phyloP scores from a whole-genome alignment of 2,329 filamentous ascomycete species.

The Meredithiella fracta region DNA sequence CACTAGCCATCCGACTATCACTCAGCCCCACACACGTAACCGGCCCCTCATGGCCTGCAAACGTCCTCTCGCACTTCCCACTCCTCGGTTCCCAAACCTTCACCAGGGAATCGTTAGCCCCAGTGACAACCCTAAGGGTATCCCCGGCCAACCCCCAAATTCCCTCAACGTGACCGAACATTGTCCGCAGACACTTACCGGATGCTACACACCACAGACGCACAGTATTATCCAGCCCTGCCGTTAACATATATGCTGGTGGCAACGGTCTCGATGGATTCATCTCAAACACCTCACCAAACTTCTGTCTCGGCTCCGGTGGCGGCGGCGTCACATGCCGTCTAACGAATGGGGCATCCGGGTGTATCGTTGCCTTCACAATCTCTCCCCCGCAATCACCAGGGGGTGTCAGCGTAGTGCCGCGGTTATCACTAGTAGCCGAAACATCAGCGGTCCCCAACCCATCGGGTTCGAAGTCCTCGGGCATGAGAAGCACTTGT shows the following conservation, averaged over 20 bases:
- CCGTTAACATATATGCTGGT: constrained; percentile 82
- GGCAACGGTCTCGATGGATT: constrained; percentile 52
- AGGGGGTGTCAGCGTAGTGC: constrained; percentile 13
- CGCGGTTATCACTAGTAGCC: constrained; percentile 31
- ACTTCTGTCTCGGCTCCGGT: constrained; percentile 34
- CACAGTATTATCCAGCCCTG: constrained; percentile 78
- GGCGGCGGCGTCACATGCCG: constrained; percentile 18
- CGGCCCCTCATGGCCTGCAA: constrained; percentile 76
- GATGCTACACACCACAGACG: constrained; percentile 80
- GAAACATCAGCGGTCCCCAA: constrained; percentile 37
- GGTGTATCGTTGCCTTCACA: constrained; percentile 12
- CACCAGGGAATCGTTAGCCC: constrained; percentile 84
- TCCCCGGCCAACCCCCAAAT: constrained; percentile 89
- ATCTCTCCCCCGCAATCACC: constrained; percentile 1
- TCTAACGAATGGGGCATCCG: background rate
- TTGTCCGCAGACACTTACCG: constrained; percentile 70
- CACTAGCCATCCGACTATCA: constrained; percentile 76
- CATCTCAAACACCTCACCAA: constrained; percentile 45
- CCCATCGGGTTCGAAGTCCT: constrained; percentile 80
- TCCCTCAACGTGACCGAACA: constrained; percentile 93
- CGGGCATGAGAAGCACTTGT: constrained; percentile 68
- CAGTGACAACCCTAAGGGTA: constrained; percentile 71
- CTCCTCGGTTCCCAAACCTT: constrained; percentile 87
- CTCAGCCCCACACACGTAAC: constrained; percentile 88
- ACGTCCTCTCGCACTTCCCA: constrained; percentile 81